Base-by-base conservation (phyloP, 306 rosid species). In the Begonia loranthoides region DNA sequence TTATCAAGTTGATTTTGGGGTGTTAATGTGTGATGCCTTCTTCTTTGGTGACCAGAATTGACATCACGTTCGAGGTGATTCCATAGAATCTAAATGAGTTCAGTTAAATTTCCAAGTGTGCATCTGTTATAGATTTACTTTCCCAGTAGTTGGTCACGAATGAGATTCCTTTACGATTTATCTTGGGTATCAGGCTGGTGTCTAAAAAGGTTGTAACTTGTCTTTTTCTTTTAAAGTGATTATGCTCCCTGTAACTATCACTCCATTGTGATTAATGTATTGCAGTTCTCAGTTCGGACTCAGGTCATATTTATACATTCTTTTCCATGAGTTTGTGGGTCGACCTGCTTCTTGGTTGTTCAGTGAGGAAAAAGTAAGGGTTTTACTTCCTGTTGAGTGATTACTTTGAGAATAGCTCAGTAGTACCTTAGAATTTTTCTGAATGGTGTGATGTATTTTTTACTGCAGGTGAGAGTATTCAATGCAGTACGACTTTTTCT, bases 201-300 rank as follows among this genome's bases (percentile, higher is more conserved):
- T 24, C 34, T 10, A 43, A 43, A 43, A 39, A 10, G 43, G 2
- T 9, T 12, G 6, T 9, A 9, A 45, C 43, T 53, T 15, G 51
- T 45, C 13, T 14, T 10, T 52, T 51, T 24, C 41, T 16, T 41
- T 28, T 22, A 63, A 24, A 14, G 2, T 19, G 46, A 54, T 54
- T 41, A 36, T 49, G 50, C 47, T 70, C 54, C 22, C 16, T 33
- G 43, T 21, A 12, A 17, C 2, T 45, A 34, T 52, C 49, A 36
- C 15, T 58, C 6, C 49, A 33, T 44, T 41, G 7, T 68, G 68
- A 60, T 48, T 49, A 21, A 44, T 44, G 58, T 58, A 51, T 63
- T 86, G 74, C 94, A 90, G 99, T 71, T 83, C 99, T 33, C 82
- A 86, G 82, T 90, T 83, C 76, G 95, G 95, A 49, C 99, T 90